Evolutionary conservation across 352 stramenopile genomes (phyloP), one percentile per base, ranked within the genome.

Genomic region (Blastocystis sp.): DNA sequence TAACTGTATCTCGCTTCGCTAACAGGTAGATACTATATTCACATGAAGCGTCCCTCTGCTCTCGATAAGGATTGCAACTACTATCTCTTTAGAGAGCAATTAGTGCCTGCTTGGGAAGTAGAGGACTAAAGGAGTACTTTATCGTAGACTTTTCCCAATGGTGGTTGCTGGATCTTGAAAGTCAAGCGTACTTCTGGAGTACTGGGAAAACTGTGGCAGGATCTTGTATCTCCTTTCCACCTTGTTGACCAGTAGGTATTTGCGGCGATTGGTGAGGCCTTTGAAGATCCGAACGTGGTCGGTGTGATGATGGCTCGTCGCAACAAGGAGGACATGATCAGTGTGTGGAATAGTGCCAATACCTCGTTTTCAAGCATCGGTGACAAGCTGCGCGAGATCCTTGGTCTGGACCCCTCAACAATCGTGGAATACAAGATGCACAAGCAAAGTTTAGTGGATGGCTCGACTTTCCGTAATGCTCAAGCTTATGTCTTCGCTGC

Each of bases 391-490:
- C 97, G 97, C 92, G 93, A 96, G 91, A 95, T 97, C 79, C 92
- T 97, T 65, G 96, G 96, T 93, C 92, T 97, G 54, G 95, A 97
- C 91, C 94, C 94, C 55, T 96, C 96, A 91, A 97, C 95, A 87
- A 92, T 97, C 79, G 96, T 97, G 78, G 95, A 97, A 92, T 97
- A 97, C 93, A 97, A 97, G 92, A 95, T 96, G 91, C 94, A 97
- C 92, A 92, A 94, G 45, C 95, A 96, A 91, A 95, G 93, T 91
- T 95, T 97, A 91, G 92, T 94, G 76, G 95, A 97, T 92, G 96
- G 96, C 93, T 96, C 93, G 78, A 97, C 95, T 18, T 97, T 97
- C 92, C 93, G 95, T 87, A 96, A 96, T 90, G 94, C 94, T 82
- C 96, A 97, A 92, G 92, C 93, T 39, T 97, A 96, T 91, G 94